A percentile compares a stretch with the other conserved stretches of the same genome.
Evolutionary conservation across 345 rosid species (phyloP).

Genomic region (Murraya koenigii): DNA sequence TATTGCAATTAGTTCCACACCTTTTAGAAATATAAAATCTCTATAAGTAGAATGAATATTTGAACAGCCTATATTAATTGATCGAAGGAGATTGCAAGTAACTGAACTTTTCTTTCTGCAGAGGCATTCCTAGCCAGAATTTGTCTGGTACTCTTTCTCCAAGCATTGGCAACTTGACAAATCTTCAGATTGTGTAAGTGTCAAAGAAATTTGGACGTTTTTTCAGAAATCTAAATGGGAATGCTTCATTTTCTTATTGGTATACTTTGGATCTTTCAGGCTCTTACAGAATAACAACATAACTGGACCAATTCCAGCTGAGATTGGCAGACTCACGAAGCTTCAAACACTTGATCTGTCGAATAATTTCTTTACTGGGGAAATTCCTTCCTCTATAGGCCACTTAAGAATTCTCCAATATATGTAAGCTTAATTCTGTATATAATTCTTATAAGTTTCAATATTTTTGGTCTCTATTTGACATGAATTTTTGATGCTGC

Average conservation of each 20-base stretch:
- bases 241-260: neutral
- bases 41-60: neutral
- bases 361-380: conserved; percentile 63
- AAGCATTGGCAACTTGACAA: conserved; percentile 82
- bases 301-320: conserved; percentile 78
- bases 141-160: conserved; percentile 84
- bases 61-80: neutral
- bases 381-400: conserved; percentile 67
- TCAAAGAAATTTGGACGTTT: neutral
- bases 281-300: conserved; percentile 88
- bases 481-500: neutral
- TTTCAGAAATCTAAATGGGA: neutral
- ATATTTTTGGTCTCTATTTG: neutral
- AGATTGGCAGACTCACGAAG: conserved; percentile 66
- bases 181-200: conserved; percentile 79
- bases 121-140: conserved; percentile 89
- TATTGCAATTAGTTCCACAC: neutral
- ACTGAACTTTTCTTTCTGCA: conserved; percentile 32
- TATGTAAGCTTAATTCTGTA: conserved; percentile 49
- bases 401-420: conserved; percentile 66
- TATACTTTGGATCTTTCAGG: conserved; percentile 31
- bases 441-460: neutral
- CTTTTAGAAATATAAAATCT: neutral
- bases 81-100: neutral
- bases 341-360: conserved; percentile 94